These are phyloP conservation scores for Hypomontagnella submonticulosa DNA, from an alignment of 495 filamentous ascomycete genomes.

Conservation along the genomic window DNA sequence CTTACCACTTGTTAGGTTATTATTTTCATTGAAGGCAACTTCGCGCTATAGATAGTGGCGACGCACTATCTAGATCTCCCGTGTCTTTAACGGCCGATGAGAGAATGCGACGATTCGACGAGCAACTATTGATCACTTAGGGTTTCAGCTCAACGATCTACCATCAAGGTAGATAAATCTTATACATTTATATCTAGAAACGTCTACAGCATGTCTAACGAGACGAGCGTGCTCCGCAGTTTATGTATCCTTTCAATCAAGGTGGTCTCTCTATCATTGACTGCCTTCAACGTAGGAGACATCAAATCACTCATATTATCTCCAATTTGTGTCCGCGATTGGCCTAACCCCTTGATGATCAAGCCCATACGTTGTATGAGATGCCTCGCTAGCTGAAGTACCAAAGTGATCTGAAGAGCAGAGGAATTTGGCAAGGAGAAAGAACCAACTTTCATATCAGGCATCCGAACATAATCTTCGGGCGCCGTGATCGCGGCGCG, in stretches of 20 bases:
- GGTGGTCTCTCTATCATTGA: not conserved
- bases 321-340: too few species aligned
- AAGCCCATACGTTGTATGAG: not conserved
- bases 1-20: too few species aligned
- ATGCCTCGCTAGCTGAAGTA: slow-evolving; percentile 4
- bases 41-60: too few species aligned
- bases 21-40: too few species aligned
- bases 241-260: slow-evolving; percentile 7
- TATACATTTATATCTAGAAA: too few species aligned
- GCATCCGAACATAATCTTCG: slow-evolving; percentile 4
- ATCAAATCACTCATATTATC: not conserved
- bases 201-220: slow-evolving; percentile 1
- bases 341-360: not conserved
- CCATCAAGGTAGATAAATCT: too few species aligned
- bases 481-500: not conserved
- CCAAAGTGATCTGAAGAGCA: slow-evolving; percentile 2
- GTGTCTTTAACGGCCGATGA: not conserved
- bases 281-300: not conserved
- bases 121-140: too few species aligned
- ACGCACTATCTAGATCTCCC: too few species aligned
- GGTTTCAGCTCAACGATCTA: too few species aligned
- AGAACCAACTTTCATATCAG: slow-evolving; percentile 1
- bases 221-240: slow-evolving; percentile 3
- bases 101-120: too few species aligned
- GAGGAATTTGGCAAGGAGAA: slow-evolving; percentile 9